Base-by-base conservation (phyloP, 2,329 filamentous ascomycete species). In the Graphium sp. region DNA sequence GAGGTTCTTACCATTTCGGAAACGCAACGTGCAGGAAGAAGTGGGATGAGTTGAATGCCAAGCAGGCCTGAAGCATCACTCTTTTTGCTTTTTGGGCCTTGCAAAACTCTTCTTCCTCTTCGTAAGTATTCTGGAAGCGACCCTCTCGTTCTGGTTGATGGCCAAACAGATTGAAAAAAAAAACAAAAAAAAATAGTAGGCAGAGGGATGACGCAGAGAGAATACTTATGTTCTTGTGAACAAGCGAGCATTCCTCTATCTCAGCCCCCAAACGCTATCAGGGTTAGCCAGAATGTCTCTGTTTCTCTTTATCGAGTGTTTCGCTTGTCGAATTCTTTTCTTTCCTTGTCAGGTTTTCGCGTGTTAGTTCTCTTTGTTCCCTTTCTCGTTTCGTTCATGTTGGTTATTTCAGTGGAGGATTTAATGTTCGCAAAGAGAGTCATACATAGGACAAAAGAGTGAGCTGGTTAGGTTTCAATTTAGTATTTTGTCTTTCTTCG, bases 1-100 rank as follows among this genome's bases (percentile, higher is more conserved):
- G 65, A 2, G 67, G 65, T 3, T 61, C 61, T 3, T 74, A 74
- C 42, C 53, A 52, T 26, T 76, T 74, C 40, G 66, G 67, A 7
- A 58, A 63, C 36, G 58, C 62, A 8, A 71, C 68, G 1, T 70
- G 66, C 38, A 60, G 61, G 20, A 69, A 65, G 48, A 61, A 63
- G 33, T 74, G 64, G 60, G 55, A 66, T 32, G 52, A 60, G 30
- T 43, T 65, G 27, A 41, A 49, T 18, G 36, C 41, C 10, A 14
- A n/a, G n/a, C 8, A 8, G 8, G 9, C 10, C 23, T 25, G 23
- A 25, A 14, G 23, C 13, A 14, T 16, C 18, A 9, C 11, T 9
- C 17, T 18, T 29, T 19, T 26, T 26, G 16, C 20, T 20, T n/a
- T 24, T 11, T 14, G 13, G n/a, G 22, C 16, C 22, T 28, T 10